Evolutionary conservation across 2,329 filamentous ascomycete species (phyloP).

Genomic region (Mariannaea sp.): DNA sequence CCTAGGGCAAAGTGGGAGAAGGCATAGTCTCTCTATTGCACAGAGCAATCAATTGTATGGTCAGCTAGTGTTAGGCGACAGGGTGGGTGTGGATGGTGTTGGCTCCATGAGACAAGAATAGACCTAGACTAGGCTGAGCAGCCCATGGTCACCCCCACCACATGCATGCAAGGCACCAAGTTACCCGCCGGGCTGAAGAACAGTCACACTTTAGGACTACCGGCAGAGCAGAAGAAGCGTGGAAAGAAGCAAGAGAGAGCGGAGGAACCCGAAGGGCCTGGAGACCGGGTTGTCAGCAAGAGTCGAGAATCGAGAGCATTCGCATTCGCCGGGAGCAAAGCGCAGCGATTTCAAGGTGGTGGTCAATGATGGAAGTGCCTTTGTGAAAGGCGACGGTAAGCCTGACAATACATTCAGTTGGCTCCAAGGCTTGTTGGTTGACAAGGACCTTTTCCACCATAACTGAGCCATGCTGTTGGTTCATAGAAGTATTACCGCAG

Average conservation of each 20-base stretch:
- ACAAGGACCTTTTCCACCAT: no score
- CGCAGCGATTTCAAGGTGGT: no score
- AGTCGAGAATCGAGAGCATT: no score
- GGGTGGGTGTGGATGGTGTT: neutral
- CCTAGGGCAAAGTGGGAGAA: conserved; percentile 3
- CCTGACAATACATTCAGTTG: neutral
- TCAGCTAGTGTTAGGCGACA: neutral
- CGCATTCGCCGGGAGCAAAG: no score
- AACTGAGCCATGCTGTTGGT: neutral
- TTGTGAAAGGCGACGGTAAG: no score
- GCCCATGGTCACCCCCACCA: conserved; percentile 6
- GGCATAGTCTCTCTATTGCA: no score
- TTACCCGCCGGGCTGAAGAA: conserved; percentile 1
- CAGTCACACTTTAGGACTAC: conserved; percentile 2
- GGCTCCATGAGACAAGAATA: conserved; percentile 19
- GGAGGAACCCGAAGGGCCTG: no score
- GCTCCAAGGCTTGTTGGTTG: neutral
- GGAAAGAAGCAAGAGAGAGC: conserved; percentile 10
- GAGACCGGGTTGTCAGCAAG: no score
- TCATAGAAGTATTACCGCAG: neutral
- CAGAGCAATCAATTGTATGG: no score
- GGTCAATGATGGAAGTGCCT: no score
- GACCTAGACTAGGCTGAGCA: conserved; percentile 12
- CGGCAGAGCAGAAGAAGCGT: conserved; percentile 10
- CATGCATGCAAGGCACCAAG: conserved; percentile 14